A percentile compares a stretch with the other conserved stretches of the same genome.
Conservation (phyloP, 2,329 filamentous ascomycete species). For the Colletotrichum liriopes region DNA sequence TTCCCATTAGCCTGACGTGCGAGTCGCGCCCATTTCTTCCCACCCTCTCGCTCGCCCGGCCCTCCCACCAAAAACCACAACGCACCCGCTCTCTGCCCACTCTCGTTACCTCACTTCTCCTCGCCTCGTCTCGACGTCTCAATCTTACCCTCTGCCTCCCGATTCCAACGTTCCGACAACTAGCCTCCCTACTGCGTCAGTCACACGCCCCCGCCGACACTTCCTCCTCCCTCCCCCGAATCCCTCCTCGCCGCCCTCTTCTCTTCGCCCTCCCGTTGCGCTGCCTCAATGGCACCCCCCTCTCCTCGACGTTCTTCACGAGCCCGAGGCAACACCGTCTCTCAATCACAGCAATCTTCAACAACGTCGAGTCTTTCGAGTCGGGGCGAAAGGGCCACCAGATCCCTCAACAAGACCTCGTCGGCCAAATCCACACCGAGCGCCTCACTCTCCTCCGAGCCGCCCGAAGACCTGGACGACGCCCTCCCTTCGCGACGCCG, state of each 20-base stretch:
- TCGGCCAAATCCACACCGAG: conserved; percentile 85
- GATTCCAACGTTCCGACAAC: conserved; percentile 47
- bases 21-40: conserved; percentile 44
- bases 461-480: conserved; percentile 78
- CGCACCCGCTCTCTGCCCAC: conserved; percentile 39
- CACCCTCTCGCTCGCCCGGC: conserved; percentile 31
- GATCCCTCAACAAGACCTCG: conserved; percentile 79
- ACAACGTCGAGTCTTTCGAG: conserved; percentile 83
- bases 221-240: conserved; percentile 51
- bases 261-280: conserved; percentile 32
- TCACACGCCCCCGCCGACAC: conserved; percentile 49
- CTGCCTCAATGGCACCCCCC: conserved; percentile 70
- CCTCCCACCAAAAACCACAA: conserved; percentile 42
- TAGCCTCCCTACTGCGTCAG: conserved; percentile 52
- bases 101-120: conserved; percentile 43
- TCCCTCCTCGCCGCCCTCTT: conserved; percentile 41
- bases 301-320: conserved; percentile 92
- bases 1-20: conserved; percentile 40
- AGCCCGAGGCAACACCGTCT: conserved; percentile 84
- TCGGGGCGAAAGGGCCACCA: conserved; percentile 81
- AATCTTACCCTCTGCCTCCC: conserved; percentile 50
- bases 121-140: conserved; percentile 44
- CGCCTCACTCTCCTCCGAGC: conserved; percentile 80
- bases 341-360: conserved; percentile 83
- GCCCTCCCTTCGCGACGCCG: conserved; percentile 81